These are phyloP conservation scores for Macrophomina pseudophaseolina DNA, from an alignment of 2,329 filamentous ascomycete species.

Conservation along the genomic window DNA sequence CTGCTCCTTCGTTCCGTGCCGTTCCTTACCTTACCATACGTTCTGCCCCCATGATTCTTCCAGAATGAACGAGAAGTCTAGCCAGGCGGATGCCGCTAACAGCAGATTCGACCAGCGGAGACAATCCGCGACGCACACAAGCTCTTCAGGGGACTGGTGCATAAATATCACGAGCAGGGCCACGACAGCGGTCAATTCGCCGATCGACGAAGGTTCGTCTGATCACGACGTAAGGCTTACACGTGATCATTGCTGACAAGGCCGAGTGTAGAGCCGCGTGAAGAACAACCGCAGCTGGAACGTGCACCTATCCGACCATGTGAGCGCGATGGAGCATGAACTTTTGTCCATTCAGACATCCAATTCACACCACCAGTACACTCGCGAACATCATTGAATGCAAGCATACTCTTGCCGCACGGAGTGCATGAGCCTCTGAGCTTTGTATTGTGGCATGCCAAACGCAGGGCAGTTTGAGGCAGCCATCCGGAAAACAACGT, in stretches of 20 bases:
- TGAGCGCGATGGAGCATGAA: too few species aligned
- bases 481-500: too few species aligned
- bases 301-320: too few species aligned
- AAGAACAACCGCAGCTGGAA: neutral
- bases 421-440: too few species aligned
- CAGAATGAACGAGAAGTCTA: neutral
- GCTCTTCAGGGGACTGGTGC: slow-evolving; percentile 24
- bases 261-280: neutral
- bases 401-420: too few species aligned
- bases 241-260: neutral
- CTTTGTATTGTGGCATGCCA: too few species aligned
- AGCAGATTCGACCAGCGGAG: neutral
- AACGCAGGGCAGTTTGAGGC: too few species aligned
- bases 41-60: neutral
- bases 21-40: neutral
- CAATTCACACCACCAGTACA: too few species aligned
- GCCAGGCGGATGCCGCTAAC: neutral
- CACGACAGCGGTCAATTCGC: slow-evolving; percentile 27
- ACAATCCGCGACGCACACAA: neutral
- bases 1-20: neutral
- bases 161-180: slow-evolving; percentile 29
- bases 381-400: too few species aligned
- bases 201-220: neutral
- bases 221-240: neutral
- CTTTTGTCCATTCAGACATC: too few species aligned